A percentile compares a stretch with the other conserved stretches of the same genome.
These are phyloP conservation scores for Hermanozyma aechmeae DNA, from an alignment of 805 yeast genomes.

Conservation along the genomic window DNA sequence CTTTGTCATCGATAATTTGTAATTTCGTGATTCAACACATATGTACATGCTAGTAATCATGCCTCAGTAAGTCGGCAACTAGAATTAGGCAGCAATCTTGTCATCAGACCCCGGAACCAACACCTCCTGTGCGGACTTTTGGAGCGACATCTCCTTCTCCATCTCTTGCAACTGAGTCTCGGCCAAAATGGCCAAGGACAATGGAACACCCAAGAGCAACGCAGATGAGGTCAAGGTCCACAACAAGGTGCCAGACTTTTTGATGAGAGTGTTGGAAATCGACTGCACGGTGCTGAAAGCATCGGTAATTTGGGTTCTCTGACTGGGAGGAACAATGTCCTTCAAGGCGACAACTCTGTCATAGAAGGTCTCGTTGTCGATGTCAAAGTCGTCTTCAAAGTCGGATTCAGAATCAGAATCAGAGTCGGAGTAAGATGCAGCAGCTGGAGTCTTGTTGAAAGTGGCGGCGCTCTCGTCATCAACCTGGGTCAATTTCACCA, in stretches of 20 bases:
- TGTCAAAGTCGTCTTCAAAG: conserved; percentile 61
- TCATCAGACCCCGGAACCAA: conserved; percentile 55
- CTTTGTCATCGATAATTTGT: neutral
- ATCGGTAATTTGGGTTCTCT: conserved; percentile 44
- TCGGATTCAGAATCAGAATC: conserved; percentile 46
- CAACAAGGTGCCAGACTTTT: conserved; percentile 63
- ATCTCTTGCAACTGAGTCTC: conserved; percentile 91
- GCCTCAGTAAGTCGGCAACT: too few relatives aligned
- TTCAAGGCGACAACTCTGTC: conserved; percentile 89
- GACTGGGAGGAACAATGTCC: conserved; percentile 85
- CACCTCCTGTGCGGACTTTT: conserved; percentile 67
- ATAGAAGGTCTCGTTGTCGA: conserved; percentile 68
- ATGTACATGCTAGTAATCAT: conserved; percentile 14
- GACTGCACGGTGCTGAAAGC: conserved; percentile 19
- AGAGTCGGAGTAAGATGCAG: conserved; percentile 17
- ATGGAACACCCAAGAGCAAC: conserved; percentile 84
- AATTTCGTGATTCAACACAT: neutral
- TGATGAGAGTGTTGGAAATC: conserved; percentile 33
- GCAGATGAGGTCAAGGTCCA: conserved; percentile 85
- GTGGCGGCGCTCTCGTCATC: conserved; percentile 43
- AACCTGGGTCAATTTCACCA: conserved; percentile 73
- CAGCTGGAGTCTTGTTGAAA: conserved; percentile 24
- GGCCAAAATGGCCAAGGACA: conserved; percentile 77
- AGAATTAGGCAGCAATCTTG: conserved; percentile 19
- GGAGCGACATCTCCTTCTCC: conserved; percentile 84